Percentiles rank a stretch among this genome's conserved stretches.
Conservation (phyloP, 1,139 yeast genomes). For the Kodamaea anthophila region DNA sequence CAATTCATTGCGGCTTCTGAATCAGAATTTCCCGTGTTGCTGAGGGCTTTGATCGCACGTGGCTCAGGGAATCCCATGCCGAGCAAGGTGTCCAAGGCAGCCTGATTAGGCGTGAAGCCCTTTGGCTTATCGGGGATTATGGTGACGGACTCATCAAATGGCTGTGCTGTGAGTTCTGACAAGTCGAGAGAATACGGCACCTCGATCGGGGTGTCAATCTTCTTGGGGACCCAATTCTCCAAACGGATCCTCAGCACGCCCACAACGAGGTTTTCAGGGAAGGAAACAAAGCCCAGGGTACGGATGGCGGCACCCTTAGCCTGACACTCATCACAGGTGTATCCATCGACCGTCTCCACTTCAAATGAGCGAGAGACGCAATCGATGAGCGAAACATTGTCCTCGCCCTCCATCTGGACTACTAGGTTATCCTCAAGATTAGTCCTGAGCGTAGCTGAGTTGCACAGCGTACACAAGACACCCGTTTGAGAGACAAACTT, state of each 20-base stretch:
- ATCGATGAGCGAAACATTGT: neutral
- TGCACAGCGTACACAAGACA: slow-evolving; percentile 57
- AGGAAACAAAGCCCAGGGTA: slow-evolving; percentile 48
- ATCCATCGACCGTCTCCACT: slow-evolving; percentile 54
- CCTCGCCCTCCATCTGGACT: slow-evolving; percentile 53
- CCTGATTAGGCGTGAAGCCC: slow-evolving; percentile 49
- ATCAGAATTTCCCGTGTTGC: slow-evolving; percentile 59
- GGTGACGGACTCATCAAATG: slow-evolving; percentile 5
- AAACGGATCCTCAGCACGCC: slow-evolving; percentile 77
- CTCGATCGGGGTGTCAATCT: slow-evolving; percentile 66
- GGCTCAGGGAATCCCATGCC: slow-evolving; percentile 86
- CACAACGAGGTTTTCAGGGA: slow-evolving; percentile 65
- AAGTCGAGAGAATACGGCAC: slow-evolving; percentile 46
- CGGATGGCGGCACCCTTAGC: slow-evolving; percentile 38
- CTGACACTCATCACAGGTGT: slow-evolving; percentile 59
- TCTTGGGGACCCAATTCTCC: slow-evolving; percentile 87
- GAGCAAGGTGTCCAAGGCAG: slow-evolving; percentile 47
- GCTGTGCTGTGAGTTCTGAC: slow-evolving; percentile 23
- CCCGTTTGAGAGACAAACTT: slow-evolving; percentile 63
- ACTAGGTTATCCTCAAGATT: slow-evolving; percentile 67
- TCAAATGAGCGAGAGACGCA: too few species aligned
- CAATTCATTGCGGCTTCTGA: slow-evolving; percentile 87
- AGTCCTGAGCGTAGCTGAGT: slow-evolving; percentile 49
- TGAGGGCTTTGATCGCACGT: slow-evolving; percentile 63
- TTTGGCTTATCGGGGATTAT: slow-evolving; percentile 22